A percentile compares a stretch with the other conserved stretches of the same genome.
Conservation (phyloP, 305 asterid species). For the Ruellia speciosa region DNA sequence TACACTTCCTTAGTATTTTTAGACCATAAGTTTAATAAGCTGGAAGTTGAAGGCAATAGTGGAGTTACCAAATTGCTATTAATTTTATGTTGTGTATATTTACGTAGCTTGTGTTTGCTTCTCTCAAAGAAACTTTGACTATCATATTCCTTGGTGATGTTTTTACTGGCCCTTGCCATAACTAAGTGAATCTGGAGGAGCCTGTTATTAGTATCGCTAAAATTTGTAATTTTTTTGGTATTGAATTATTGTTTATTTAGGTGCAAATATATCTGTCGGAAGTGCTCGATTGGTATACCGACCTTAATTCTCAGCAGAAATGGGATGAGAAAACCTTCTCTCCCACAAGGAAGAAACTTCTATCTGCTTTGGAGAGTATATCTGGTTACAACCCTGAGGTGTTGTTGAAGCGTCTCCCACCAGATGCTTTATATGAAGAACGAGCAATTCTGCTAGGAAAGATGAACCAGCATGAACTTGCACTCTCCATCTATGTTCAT, state of each 20-base stretch:
- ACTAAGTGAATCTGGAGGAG: conserved; percentile 16
- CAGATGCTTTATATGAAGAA: conserved; percentile 86
- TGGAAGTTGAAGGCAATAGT: conserved; percentile 13
- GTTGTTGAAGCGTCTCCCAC: conserved; percentile 78
- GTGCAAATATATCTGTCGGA: conserved; percentile 95
- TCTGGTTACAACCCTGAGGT: conserved; percentile 83
- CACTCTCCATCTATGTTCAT: conserved; percentile 82
- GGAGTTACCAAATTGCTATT: conserved; percentile 3
- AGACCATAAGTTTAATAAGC: conserved; percentile 7
- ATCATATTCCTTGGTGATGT: conserved; percentile 10
- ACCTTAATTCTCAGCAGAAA: conserved; percentile 61
- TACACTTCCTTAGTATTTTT: conserved; percentile 20
- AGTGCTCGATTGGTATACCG: conserved; percentile 85
- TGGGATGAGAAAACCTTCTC: conserved; percentile 91
- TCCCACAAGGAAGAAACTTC: conserved; percentile 77
- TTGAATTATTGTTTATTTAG: conserved; percentile 32
- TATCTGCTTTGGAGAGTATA: conserved; percentile 82
- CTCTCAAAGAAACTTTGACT: neutral
- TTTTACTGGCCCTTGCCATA: conserved; percentile 8
- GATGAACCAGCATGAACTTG: conserved; percentile 95
- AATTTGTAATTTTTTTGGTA: conserved; percentile 2
- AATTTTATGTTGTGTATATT: neutral
- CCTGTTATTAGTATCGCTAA: conserved; percentile 8
- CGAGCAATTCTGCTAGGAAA: conserved; percentile 87
- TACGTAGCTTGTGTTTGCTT: neutral